Base-by-base conservation (phyloP, 345 rosid species). In the Heritiera fomes region DNA sequence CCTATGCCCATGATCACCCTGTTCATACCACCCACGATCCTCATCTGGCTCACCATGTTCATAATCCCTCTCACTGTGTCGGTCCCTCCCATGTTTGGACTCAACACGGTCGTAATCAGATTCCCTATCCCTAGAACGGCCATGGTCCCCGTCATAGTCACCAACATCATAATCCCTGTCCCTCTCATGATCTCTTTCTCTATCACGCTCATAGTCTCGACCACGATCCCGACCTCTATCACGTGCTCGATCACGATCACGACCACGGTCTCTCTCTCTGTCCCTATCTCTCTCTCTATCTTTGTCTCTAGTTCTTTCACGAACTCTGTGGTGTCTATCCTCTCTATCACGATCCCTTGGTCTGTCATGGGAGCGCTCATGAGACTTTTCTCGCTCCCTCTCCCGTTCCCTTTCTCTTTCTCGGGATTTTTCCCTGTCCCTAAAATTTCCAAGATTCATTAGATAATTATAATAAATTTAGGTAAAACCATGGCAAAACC, bases 321-420 rank as follows among this genome's bases (percentile, higher is more conserved):
- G 88, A 70, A 91, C 97, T 80, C 91, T 87, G 50, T 89, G 91
- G 82, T 91, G 98, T 78, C 94, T 89, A 52, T 91, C 97, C 81
- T 96, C 98, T 77, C 89, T 88, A 77, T 92, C 97, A 82, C 93
- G 98, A 59, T 94, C 98, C 84, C 89, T 89, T 18, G 95, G 92
- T 77, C 77, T 85, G 47, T 95, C 99, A 75, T 87, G 94, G 61
- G 96, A 88, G 56, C 81, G 87, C 77, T 95, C 98, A 53, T 80
- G 92, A 7, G 99, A 93, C 80, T 84, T 91, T 82, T 91, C 97
- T 13, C 80, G 87, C 47, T 94, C 98, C 82, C 82, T 84, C 72
- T 91, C 98, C 49, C 77, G 88, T 3, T 94, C 98, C 76, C 90
- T 89, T 72, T 85, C 96, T 84, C 88, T 93, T 79, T 93, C 98